These are phyloP conservation scores for Craspedostauros australis DNA, from an alignment of 108 stramenopile species.

Conservation along the genomic window DNA sequence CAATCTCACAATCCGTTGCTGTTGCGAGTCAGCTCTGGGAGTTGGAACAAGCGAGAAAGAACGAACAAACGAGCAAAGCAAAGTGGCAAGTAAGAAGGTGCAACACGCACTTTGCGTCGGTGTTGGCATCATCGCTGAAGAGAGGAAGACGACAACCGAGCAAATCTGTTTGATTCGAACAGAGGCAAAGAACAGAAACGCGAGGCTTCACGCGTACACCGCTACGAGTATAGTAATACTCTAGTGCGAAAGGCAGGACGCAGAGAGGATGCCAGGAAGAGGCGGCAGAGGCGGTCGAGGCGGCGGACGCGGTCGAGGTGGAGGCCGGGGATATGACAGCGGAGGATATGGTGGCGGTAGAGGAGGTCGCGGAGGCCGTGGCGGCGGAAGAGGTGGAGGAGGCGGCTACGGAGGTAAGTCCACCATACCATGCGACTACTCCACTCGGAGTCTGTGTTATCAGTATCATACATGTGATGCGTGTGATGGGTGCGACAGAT, in stretches of 20 bases:
- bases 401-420: no score
- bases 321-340: slow-evolving; percentile 1
- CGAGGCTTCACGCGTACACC: background rate
- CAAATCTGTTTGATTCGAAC: background rate
- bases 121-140: no score
- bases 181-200: background rate
- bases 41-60: no score
- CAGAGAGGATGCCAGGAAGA: background rate
- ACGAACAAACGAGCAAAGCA: no score
- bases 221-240: no score
- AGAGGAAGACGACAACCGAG: background rate
- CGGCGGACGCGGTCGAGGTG: slow-evolving; percentile 1
- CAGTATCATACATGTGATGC: background rate
- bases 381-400: no score
- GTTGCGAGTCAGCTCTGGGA: no score
- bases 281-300: slow-evolving; percentile 8
- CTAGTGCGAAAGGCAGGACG: no score
- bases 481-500: background rate
- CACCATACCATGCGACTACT: background rate
- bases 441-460: background rate
- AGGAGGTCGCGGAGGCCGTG: background rate
- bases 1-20: no score
- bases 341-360: slow-evolving; percentile 8
- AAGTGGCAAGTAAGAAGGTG: no score
- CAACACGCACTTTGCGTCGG: no score